These are phyloP conservation scores for Podila verticillata DNA, from an alignment of 192 early-diverging fungal species.

Conservation along the genomic window DNA sequence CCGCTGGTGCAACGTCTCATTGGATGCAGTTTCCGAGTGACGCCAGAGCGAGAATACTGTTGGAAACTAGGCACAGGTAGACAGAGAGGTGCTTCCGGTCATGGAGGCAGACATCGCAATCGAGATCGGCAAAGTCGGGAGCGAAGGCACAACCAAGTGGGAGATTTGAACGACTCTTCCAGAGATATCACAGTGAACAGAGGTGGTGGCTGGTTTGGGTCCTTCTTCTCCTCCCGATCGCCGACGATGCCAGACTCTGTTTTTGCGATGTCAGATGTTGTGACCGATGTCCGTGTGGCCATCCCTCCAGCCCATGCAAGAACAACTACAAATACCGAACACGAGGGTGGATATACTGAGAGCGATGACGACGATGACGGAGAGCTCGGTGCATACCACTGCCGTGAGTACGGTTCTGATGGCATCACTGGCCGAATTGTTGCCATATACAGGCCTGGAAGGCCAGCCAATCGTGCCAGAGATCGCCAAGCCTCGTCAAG, in stretches of 20 bases:
- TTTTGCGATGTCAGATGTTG: too few species aligned
- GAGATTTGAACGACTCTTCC: not conserved
- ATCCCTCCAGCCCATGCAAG: not conserved
- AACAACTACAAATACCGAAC: not conserved
- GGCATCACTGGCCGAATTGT: constrained; percentile 26
- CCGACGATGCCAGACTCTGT: too few species aligned
- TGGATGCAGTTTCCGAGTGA: constrained; percentile 28
- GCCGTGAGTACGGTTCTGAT: constrained; percentile 18
- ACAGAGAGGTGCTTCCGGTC: not conserved
- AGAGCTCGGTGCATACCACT: constrained; percentile 31
- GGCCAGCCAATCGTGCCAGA: constrained; percentile 25
- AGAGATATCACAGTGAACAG: not conserved
- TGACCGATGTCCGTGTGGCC: constrained; percentile 6
- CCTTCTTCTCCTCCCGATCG: constrained; percentile 10
- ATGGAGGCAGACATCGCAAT: not conserved
- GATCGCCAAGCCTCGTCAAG: constrained; percentile 27
- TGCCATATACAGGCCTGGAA: constrained; percentile 30
- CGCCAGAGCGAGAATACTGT: constrained; percentile 32
- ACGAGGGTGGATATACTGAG: not conserved
- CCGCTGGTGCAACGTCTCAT: constrained; percentile 22
- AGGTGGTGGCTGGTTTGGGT: constrained; percentile 17
- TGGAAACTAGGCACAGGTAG: constrained; percentile 35
- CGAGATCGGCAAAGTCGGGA: not conserved
- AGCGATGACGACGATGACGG: constrained; percentile 14
- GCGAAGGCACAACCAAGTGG: too few species aligned